These are phyloP conservation scores for Microsporum canis DNA, from an alignment of 2,329 filamentous ascomycete species.

Conservation along the genomic window DNA sequence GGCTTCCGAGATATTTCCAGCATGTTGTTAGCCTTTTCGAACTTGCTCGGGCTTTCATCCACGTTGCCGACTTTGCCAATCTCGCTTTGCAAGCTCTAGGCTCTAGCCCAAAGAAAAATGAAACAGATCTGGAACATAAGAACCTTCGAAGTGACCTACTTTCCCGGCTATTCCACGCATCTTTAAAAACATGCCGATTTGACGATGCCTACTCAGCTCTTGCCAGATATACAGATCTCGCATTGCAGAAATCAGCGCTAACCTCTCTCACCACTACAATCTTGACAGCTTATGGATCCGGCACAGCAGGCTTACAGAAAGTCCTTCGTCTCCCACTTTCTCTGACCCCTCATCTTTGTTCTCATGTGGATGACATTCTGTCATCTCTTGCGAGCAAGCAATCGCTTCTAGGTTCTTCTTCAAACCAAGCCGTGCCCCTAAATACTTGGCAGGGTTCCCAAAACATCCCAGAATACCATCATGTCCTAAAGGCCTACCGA, in stretches of 20 bases:
- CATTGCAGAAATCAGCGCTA: constrained; percentile 61
- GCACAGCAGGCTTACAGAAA: constrained; percentile 38
- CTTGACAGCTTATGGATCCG: constrained; percentile 30
- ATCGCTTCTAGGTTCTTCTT: constrained; percentile 42
- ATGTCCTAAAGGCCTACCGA: constrained; percentile 84
- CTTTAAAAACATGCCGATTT: constrained; percentile 67
- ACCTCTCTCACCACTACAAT: constrained; percentile 49
- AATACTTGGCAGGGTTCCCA: constrained; percentile 14
- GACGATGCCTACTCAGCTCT: constrained; percentile 73
- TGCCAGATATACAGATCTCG: constrained; percentile 57
- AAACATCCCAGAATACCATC: constrained; percentile 59
- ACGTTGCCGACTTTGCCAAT: constrained; percentile 72
- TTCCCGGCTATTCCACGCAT: constrained; percentile 70
- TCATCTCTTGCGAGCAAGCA: constrained; percentile 58
- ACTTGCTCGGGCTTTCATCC: constrained; percentile 61
- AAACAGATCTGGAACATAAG: constrained; percentile 28
- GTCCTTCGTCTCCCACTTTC: constrained; percentile 65
- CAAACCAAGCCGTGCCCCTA: not conserved
- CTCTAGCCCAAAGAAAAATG: constrained; percentile 22
- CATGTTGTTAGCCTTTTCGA: constrained; percentile 80
- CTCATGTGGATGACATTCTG: constrained; percentile 69
- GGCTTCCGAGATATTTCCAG: constrained; percentile 71
- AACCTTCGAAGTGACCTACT: constrained; percentile 58
- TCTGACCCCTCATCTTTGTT: constrained; percentile 53
- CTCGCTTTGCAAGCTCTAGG: constrained; percentile 56